Base-by-base conservation (phyloP, 2,329 filamentous ascomycete genomes). In the Sarocladium brachiariae region DNA sequence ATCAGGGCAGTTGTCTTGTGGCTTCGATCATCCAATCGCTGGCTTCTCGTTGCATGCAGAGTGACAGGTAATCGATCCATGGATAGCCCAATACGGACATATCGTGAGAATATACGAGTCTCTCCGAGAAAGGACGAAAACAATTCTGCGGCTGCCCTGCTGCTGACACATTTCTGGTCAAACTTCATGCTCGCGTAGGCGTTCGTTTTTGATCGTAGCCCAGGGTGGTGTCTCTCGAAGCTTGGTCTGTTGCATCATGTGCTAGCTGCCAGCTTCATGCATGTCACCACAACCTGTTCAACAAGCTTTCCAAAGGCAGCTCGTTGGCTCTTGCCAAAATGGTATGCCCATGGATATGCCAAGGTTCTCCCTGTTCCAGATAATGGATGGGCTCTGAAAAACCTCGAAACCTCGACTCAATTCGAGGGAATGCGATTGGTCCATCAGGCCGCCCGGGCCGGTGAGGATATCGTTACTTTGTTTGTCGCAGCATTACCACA, bases 351-450 rank as follows among this genome's bases (percentile, higher is more conserved):
- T 19, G 19, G 11, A 13, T 43, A 16, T 27, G 39, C 39, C 39
- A 43, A 43, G 39, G 19, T 43, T 25, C 39, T 23, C 39, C 39
- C 25, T 25, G 39, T 43, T 43, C 25, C 43, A 47, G 43, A 30
- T 31, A n/a, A 19, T 47, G 27, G 3, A 9, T 47, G n/a, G n/a
- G 31, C 16, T 19, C 13, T 18, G 39, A 27, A 45, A 7, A 16
- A 13, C 21, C 19, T 33, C 25, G 27, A 47, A 47, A 30, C n/a
- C 43, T 47, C 25, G 4, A 18, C 27, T 9, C 24, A 31, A 19
- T 16, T 47, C 11, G 25, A 23, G 27, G 11, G 4, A 21, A 31
- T 33, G 43, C 43, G 43, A 47, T 47, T 47, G 43, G 43, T n/a
- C 25, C 43, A 47, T 19, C 43, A 47, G 43, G 7, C n/a, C 16